Evolutionary conservation across 2,329 filamentous ascomycete species (phyloP).

Genomic region (Epichloe brachyelytri): DNA sequence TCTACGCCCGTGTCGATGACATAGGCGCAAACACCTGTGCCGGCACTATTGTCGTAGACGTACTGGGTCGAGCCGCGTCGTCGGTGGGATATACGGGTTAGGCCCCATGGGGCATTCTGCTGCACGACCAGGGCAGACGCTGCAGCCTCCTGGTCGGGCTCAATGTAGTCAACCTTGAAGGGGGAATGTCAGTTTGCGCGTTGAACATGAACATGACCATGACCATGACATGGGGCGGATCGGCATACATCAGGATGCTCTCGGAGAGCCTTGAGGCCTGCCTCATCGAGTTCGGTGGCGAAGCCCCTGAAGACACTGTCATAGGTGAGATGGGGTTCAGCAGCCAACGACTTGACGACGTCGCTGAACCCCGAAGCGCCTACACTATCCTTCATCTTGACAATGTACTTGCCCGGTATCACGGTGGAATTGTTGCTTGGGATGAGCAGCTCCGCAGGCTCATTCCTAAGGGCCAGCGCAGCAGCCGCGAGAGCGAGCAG

Average conservation of each 20-base stretch:
- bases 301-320: slow-evolving; percentile 14
- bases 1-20: slow-evolving; percentile 30
- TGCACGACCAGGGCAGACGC: slow-evolving; percentile 15
- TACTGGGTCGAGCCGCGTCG: slow-evolving; percentile 13
- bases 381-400: slow-evolving; percentile 13
- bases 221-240: not conserved
- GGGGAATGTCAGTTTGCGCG: not conserved
- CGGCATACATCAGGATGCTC: slow-evolving; percentile 12
- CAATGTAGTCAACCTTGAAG: slow-evolving; percentile 22
- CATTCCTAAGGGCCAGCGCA: slow-evolving; percentile 7
- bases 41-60: slow-evolving; percentile 21
- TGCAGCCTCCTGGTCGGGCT: slow-evolving; percentile 19
- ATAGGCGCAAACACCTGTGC: slow-evolving; percentile 25
- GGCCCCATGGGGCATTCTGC: slow-evolving; percentile 23
- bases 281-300: slow-evolving; percentile 10
- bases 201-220: not conserved
- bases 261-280: slow-evolving; percentile 9
- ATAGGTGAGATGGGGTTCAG: slow-evolving; percentile 13
- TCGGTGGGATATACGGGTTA: slow-evolving; percentile 21
- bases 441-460: slow-evolving; percentile 11
- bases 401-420: slow-evolving; percentile 17
- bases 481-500: slow-evolving; percentile 9
- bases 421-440: slow-evolving; percentile 4
- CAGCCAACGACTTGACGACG: slow-evolving; percentile 9
- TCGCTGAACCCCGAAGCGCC: slow-evolving; percentile 5